Conservation (phyloP, 2,329 filamentous ascomycete species). For the Cladosporium sp. region DNA sequence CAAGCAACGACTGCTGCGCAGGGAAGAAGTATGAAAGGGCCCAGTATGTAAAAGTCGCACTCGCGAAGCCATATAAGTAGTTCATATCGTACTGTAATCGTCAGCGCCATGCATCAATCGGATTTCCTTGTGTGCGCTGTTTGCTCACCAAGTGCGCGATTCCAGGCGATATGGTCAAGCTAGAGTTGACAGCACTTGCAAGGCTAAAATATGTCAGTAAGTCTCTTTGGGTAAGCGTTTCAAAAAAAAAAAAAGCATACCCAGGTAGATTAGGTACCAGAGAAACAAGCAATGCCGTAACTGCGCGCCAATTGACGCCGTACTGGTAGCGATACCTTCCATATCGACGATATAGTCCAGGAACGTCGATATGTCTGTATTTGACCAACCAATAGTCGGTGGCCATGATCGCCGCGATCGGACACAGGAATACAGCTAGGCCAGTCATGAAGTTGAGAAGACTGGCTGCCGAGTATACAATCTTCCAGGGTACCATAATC, state of each 20-base stretch:
- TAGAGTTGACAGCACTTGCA: conserved; percentile 39
- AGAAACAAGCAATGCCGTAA: conserved; percentile 54
- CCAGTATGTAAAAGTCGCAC: conserved; percentile 54
- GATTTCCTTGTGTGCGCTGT: no score
- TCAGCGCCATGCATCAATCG: neutral
- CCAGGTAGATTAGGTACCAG: conserved; percentile 55
- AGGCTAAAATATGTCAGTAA: conserved; percentile 33
- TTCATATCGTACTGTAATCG: conserved; percentile 53
- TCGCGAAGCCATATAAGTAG: conserved; percentile 61
- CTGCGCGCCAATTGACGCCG: conserved; percentile 58
- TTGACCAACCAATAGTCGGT: conserved; percentile 59
- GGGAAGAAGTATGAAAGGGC: conserved; percentile 47
- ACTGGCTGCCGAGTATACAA: conserved; percentile 37
- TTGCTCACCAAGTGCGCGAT: conserved; percentile 39
- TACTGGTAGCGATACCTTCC: conserved; percentile 49
- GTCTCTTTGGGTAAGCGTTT: neutral
- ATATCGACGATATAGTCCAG: conserved; percentile 49
- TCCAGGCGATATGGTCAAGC: conserved; percentile 44
- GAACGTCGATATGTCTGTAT: conserved; percentile 44
- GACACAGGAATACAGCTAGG: conserved; percentile 61
- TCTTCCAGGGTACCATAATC: conserved; percentile 40
- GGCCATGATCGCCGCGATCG: conserved; percentile 58
- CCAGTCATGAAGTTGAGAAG: conserved; percentile 49
- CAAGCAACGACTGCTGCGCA: conserved; percentile 47
- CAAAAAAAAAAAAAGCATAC: neutral